Evolutionary conservation across 768 basidiomycete genomes (phyloP).

Genomic region (Lactarius hatsudake): DNA sequence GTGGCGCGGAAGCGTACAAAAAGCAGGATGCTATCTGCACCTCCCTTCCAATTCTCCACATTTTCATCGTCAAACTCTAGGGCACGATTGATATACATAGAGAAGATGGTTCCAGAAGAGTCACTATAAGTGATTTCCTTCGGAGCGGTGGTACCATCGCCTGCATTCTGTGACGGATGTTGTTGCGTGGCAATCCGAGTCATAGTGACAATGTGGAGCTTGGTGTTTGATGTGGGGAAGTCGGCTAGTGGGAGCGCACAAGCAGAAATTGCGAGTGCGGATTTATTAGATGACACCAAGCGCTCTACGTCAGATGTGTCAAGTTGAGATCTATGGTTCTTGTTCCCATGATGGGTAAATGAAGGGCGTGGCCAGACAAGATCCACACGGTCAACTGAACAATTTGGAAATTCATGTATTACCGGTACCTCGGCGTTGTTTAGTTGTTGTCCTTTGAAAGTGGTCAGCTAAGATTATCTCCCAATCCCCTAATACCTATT

Average conservation of each 20-base stretch:
- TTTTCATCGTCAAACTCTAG: constrained; percentile 1
- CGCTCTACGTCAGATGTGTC: background rate
- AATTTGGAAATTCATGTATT: too few relatives aligned
- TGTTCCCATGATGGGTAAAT: background rate
- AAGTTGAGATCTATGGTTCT: background rate
- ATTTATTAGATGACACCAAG: background rate
- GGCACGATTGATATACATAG: background rate
- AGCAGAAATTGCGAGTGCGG: background rate
- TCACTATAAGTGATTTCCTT: background rate
- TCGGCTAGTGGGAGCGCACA: background rate
- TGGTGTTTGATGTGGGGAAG: too few relatives aligned
- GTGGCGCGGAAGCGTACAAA: background rate
- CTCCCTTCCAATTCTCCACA: background rate
- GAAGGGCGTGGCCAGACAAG: background rate
- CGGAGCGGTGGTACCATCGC: background rate
- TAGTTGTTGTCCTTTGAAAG: too few relatives aligned
- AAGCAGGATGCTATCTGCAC: constrained; percentile 1
- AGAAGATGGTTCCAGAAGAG: constrained; percentile 1
- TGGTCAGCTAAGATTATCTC: too few relatives aligned
- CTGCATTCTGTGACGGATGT: background rate
- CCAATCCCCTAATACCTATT: too few relatives aligned
- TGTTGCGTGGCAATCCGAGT: background rate
- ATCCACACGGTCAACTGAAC: too few relatives aligned
- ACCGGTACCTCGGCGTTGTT: too few relatives aligned
- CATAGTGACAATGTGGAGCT: background rate